Evolutionary conservation across 164 flowering plant species (phyloP).

Genomic region (Vitis amurensis): DNA sequence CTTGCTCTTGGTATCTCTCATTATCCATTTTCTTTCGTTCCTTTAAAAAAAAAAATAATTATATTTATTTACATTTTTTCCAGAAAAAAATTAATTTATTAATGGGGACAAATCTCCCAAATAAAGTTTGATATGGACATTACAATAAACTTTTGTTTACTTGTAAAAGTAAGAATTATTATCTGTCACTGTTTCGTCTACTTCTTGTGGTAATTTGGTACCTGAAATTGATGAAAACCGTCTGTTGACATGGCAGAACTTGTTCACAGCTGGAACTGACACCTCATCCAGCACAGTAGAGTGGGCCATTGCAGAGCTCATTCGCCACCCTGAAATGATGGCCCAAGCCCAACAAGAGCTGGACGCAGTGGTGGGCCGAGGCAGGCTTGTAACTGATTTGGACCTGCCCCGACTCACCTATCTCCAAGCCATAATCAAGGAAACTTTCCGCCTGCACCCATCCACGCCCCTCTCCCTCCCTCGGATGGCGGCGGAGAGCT

Average conservation of each 20-base stretch:
- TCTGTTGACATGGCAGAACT: conserved; percentile 38
- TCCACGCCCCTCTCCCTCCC: conserved; percentile 87
- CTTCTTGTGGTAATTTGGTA: too few species aligned
- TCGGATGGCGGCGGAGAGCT: conserved; percentile 51
- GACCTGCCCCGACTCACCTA: conserved; percentile 56
- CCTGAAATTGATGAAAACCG: too few species aligned
- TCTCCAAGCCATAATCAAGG: conserved; percentile 76
- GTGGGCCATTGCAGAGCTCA: conserved; percentile 83
- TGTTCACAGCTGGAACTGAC: conserved; percentile 85
- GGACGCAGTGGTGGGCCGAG: conserved; percentile 65
- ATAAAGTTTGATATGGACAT: too few species aligned
- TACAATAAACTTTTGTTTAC: too few species aligned
- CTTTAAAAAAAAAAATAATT: not conserved
- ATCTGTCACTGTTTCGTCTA: too few species aligned
- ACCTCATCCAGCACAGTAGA: conserved; percentile 84
- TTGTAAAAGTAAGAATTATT: too few species aligned
- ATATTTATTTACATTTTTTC: too few species aligned
- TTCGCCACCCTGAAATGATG: conserved; percentile 58
- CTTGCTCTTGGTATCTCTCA: conserved; percentile 58
- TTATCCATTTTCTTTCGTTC: not conserved
- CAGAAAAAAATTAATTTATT: too few species aligned
- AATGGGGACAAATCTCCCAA: too few species aligned
- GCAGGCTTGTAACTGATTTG: conserved; percentile 56
- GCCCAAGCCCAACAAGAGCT: conserved; percentile 53
- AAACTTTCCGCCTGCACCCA: conserved; percentile 84